Evolutionary conservation across 495 filamentous ascomycete species (phyloP).

Genomic region (Platismatia glauca): DNA sequence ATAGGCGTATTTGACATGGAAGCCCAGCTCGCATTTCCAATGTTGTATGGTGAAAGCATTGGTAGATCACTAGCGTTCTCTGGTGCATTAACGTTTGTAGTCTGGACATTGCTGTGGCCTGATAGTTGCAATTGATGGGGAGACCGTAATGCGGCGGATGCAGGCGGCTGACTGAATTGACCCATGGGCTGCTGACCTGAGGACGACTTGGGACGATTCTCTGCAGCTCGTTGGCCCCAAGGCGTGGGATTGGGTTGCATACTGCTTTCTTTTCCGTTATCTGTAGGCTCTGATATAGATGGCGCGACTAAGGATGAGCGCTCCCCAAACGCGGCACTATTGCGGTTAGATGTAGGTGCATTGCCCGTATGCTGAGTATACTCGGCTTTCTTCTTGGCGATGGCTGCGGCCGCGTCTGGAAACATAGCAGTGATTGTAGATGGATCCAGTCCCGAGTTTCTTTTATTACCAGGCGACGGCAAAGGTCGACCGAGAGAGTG

Average conservation of each 20-base stretch:
- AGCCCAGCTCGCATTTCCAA: conserved; percentile 86
- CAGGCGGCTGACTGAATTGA: conserved; percentile 82
- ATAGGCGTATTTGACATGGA: conserved; percentile 98
- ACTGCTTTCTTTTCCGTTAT: conserved; percentile 44
- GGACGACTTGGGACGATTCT: conserved; percentile 78
- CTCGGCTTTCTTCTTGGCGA: conserved; percentile 94
- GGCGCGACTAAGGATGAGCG: conserved; percentile 72
- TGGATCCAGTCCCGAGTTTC: conserved; percentile 86
- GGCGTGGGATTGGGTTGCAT: conserved; percentile 62
- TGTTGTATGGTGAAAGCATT: conserved; percentile 79
- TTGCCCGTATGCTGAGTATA: conserved; percentile 91
- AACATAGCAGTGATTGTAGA: conserved; percentile 98
- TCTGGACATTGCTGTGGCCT: conserved; percentile 67
- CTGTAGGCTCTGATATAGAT: conserved; percentile 61
- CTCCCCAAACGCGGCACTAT: conserved; percentile 76
- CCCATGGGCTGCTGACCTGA: conserved; percentile 89
- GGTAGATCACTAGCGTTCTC: conserved; percentile 67
- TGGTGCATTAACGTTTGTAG: conserved; percentile 64
- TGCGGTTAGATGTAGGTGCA: conserved; percentile 82
- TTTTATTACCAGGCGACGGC: conserved; percentile 67
- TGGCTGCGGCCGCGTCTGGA: conserved; percentile 92
- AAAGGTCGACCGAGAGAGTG: conserved; percentile 78
- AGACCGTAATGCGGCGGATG: conserved; percentile 72
- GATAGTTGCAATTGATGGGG: conserved; percentile 58
- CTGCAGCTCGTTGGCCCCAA: conserved; percentile 55